Evolutionary conservation across 2,329 filamentous ascomycete species (phyloP).

Genomic region (Fusarium duplospermum): DNA sequence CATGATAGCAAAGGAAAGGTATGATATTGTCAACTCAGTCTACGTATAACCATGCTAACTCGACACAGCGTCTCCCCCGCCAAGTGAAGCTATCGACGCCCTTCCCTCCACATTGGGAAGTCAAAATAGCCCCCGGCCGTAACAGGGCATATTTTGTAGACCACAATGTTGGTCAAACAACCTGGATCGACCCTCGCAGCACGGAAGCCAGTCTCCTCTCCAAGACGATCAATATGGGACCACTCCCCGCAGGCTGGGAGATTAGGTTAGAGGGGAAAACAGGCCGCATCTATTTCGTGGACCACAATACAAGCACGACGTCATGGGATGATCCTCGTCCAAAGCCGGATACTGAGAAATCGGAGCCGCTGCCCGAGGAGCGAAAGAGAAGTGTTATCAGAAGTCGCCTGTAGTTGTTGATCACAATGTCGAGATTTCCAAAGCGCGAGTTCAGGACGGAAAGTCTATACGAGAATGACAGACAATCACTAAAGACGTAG

Average conservation of each 20-base stretch:
- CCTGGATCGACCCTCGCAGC: background rate
- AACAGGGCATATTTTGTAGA: background rate
- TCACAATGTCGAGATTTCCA: no score
- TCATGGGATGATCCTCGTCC: background rate
- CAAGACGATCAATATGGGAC: background rate
- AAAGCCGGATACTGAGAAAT: background rate
- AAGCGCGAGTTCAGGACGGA: no score
- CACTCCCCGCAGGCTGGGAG: background rate
- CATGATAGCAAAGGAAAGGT: background rate
- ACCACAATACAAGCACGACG: background rate
- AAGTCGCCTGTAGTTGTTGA: background rate
- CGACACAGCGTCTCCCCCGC: background rate
- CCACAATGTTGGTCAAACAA: background rate
- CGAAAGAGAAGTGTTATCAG: no score
- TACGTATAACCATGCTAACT: background rate
- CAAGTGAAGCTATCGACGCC: background rate
- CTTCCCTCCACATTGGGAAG: background rate
- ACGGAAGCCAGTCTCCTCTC: background rate
- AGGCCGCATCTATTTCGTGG: background rate
- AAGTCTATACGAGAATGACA: background rate
- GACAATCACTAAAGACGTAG: background rate
- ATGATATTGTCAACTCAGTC: fast-evolving
- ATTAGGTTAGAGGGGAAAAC: background rate
- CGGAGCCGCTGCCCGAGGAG: background rate
- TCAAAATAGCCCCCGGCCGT: background rate